Evolutionary conservation across 129 eudicot species (phyloP), one percentile per base, ranked within the genome.

Genomic region (Oenanthe sinensis): DNA sequence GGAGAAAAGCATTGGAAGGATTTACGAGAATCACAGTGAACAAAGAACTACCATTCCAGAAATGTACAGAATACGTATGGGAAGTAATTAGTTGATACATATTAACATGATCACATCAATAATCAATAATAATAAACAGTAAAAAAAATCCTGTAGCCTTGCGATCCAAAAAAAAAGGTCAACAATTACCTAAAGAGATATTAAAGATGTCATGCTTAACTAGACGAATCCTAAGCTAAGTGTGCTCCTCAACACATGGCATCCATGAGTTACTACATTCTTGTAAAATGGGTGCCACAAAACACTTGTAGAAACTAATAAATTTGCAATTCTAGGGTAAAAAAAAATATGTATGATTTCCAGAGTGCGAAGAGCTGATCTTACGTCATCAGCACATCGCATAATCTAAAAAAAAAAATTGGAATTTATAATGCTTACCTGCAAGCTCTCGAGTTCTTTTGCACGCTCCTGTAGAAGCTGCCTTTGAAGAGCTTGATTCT

Each of bases 381-480:
- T 22, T 14, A 73, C 40, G 39, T 52, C 65, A 48, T 55, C 49
- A 30, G 28, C 17, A 47, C 39, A 9, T 46, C 11, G 11, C 2
- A 24, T 48, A 82, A 20, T 42, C 7, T 42, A 26, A 28, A 20
- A 42, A 52, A 9, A 42, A 9, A 47, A 55, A 22, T 8, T 50
- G 40, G 58, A 20, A 40, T 13, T 52, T 62, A 39, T 67, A 81
- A 76, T 80, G 78, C 73, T 60, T 58, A 94, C 98, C 82, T 87
- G 89, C 81, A 87, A 80, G 77, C 85, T 87, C 75, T 89, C 97
- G 3, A 94, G 87, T 86, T 91, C 98, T 83, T 89, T 91, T 9
- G 90, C 98, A 71, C 86, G 93, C 79, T 95, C 87, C 74, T 90
- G 98, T 28, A 90, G 89, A 49, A 95, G 90, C 77, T 95, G 97